Base-by-base conservation (phyloP, 495 filamentous ascomycete genomes). In the Penicillium macrosclerotiorum region DNA sequence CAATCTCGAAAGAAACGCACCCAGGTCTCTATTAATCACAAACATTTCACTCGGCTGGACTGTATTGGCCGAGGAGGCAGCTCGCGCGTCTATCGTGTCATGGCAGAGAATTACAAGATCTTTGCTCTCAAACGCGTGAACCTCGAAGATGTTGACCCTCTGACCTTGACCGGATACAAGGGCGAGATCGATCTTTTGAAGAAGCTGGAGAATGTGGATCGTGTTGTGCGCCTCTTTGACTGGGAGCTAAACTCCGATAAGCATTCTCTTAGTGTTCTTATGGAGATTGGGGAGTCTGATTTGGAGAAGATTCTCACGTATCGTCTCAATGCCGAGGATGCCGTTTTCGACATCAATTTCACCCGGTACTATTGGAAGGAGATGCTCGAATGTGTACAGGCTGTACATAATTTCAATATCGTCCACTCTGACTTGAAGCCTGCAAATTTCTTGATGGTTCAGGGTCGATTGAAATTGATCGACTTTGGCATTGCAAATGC, bases 321-420 rank as follows among this genome's bases (percentile, higher is more conserved):
- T 26, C 81, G 85, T 22, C 68, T 85, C 24, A 84, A 86, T 37
- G 72, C 81, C 0, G 88, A 91, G 53, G 81, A 86, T 46, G 80
- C 88, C 25, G 71, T 70, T 20, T 86, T 97, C 45, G 93, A 98
- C 60, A 75, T 87, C 8, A 86, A 83, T 37, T 97, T 96, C 55
- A 87, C 90, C n/a, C 85, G 93, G 7, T 89, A 89, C 67, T 95
- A 95, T 72, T 98, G 93, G 93, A 89, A 90, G 59, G 93, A 98
- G 68, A 97, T 98, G 94, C 85, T 98, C 3, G 89, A 94, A 57
- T 98, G 93, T 64, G 84, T 98, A 4, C 79, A 87, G 39, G 79
- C 91, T 2, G 90, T 98, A 0, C 93, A 98, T 60, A 76, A 83
- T 1, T 72, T 83, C 54, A 90, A 95, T 62, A 89, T 98, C 38